Base-by-base conservation (phyloP, 2,329 filamentous ascomycete genomes). In the Aspergillus arachidicola region DNA sequence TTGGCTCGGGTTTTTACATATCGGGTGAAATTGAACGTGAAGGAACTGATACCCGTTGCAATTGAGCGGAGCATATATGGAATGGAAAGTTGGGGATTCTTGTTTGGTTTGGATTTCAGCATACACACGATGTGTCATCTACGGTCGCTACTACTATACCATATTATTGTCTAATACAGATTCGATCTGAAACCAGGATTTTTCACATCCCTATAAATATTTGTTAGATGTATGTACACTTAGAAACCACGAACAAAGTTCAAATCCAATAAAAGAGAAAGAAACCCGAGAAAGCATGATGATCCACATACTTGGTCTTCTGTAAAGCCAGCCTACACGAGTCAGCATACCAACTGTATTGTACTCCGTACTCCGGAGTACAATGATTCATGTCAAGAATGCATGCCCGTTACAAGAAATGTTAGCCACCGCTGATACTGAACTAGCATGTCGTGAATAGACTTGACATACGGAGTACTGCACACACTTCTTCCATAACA, bases 101-200 rank as follows among this genome's bases (percentile, higher is more conserved):
- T 46, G 45, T 55, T 41, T 59, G 26, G 57, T 6, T 58, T 58
- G 36, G 61, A 60, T 58, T 57, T 55, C 57, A 57, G 60, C 58
- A 67, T 67, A 53, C 59, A 65, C 60, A 66, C 59, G 48, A 55
- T 61, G 66, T 69, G 67, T 69, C 66, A 61, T 59, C 57, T 51
- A 69, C 64, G 64, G 66, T 69, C 64, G 66, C 67, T 69, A 68
- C 66, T 64, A 64, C 54, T 66, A 66, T 64, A 67, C 61, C 62
- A 62, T 66, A 69, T 68, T 69, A 69, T 69, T 69, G 64, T 68
- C 67, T 69, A 69, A 69, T 69, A 56, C 59, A 68, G 55, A 65
- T 57, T 34, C 43, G 28, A 21, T 55, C 51, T 59, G 61, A 60
- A 59, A 59, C 46, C 48, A 48, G 21, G 48, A 23, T 53, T 21